These are phyloP conservation scores for Backusella parvicylindrica DNA, from an alignment of 192 early-diverging fungal species.

Conservation along the genomic window DNA sequence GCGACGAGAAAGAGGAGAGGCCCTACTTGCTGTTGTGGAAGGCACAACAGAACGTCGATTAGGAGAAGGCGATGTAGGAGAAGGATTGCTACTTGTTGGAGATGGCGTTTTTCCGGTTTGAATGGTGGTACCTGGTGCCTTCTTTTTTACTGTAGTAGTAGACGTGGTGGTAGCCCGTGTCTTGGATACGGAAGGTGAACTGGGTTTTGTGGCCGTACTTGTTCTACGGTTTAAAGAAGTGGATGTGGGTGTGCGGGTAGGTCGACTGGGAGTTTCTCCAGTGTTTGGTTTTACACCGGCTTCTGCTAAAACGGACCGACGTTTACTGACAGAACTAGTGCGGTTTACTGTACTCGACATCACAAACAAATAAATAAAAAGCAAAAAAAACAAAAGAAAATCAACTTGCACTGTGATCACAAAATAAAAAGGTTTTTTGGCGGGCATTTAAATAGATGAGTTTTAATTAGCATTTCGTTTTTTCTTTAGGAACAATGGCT, in stretches of 20 bases:
- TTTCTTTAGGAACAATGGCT: neutral
- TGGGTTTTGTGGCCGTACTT: neutral
- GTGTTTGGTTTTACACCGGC: neutral
- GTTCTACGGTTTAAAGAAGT: neutral
- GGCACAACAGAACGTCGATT: slow-evolving; percentile 5
- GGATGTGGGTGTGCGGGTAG: neutral
- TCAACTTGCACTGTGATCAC: neutral
- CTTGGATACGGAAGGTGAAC: neutral
- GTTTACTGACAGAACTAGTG: neutral
- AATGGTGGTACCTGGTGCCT: neutral
- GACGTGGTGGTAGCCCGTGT: neutral
- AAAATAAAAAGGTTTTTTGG: neutral
- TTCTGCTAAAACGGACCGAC: neutral
- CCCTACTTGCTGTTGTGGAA: neutral
- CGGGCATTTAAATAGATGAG: neutral
- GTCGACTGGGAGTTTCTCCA: neutral
- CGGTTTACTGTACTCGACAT: slow-evolving; percentile 2
- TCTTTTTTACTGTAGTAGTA: neutral
- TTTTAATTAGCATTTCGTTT: neutral
- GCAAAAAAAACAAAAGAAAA: neutral
- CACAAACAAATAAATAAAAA: neutral
- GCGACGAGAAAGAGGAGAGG: neutral
- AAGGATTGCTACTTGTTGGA: neutral
- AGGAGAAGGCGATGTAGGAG: neutral
- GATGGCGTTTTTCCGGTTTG: neutral